Evolutionary conservation across 192 early-diverging fungal genomes (phyloP), one percentile per base, ranked within the genome.

Genomic region (Irineochytrium annulatum): DNA sequence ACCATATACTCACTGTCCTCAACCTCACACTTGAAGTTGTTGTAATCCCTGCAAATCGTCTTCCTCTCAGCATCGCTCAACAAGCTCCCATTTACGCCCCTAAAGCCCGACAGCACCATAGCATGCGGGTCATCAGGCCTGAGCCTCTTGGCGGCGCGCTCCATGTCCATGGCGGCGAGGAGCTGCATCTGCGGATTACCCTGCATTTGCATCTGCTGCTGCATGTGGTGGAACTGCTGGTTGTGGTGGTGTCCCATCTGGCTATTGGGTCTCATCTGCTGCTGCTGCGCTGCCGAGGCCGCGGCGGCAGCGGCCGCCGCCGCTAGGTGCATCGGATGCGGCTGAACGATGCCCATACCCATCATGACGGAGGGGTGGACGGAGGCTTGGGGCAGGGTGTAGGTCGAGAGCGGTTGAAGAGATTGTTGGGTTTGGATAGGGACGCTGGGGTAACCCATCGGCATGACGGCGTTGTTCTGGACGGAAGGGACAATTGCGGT

Each of bases 21-120:
- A 14, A 27, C 29, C 8, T 52, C 57, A 13, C 49, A 60, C 34
- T 63, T 62, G 28, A 26, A 60, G 33, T 69, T 69, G 49, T 69
- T 69, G 45, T 59, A 69, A 43, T 69, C 67, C 6, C 67, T 31
- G 54, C 67, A 69, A 24, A 69, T 39, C 32, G n/a, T 30, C 20
- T 26, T 45, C 34, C 53, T 44, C 37, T 69, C 67, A 20, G 13
- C 45, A 16, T 69, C 67, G 8, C 33, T 52, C 29, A 67, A 28
- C 32, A 63, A n/a, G 2, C 44, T 34, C 16, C 26, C 48, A 28
- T 49, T 14, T 22, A 24, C 13, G 24, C 17, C 26, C 46, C 46
- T 49, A 24, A 49, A 49, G 26, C 46, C 46, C 11, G 46, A 22
- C 11, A 49, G 24, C 17, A 49, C 26, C 46, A 49, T 49, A 24